A percentile compares a stretch with the other conserved stretches of the same genome.
These are phyloP conservation scores for Aspergillus bridgeri DNA, from an alignment of 495 filamentous ascomycete genomes.

Conservation along the genomic window DNA sequence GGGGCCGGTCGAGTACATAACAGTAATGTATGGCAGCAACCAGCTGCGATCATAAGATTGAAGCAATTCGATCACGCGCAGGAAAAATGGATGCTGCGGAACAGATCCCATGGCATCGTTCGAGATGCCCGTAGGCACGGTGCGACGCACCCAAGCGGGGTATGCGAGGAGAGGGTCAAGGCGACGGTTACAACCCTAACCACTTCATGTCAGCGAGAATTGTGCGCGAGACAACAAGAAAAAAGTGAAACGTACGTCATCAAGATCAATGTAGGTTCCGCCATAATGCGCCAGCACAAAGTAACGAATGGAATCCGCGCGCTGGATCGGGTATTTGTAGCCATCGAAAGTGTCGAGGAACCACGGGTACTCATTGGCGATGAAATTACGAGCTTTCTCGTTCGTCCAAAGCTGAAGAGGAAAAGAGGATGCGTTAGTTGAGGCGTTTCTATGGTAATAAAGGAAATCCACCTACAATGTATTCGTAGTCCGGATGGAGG, in stretches of 20 bases:
- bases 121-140: constrained; percentile 77
- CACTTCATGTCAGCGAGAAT: constrained; percentile 3
- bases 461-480: constrained; percentile 55
- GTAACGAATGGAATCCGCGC: constrained; percentile 84
- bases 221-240: constrained; percentile 9
- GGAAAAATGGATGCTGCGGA: constrained; percentile 81
- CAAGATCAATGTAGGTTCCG: constrained; percentile 85
- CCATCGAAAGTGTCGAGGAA: constrained; percentile 80
- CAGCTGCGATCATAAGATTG: constrained; percentile 71
- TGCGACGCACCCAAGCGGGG: constrained; percentile 77
- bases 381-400: constrained; percentile 68
- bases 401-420: constrained; percentile 77
- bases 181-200: constrained; percentile 73
- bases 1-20: constrained; percentile 85
- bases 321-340: constrained; percentile 79
- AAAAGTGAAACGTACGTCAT: constrained; percentile 59
- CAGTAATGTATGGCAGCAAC: constrained; percentile 80
- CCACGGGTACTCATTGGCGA: constrained; percentile 76
- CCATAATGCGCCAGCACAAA: constrained; percentile 82
- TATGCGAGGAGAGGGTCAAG: constrained; percentile 79
- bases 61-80: constrained; percentile 65
- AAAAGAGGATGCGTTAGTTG: constrained; percentile 16
- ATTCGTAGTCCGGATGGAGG: constrained; percentile 74
- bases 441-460: neutral
- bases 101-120: constrained; percentile 86